A percentile compares a stretch with the other conserved stretches of the same genome.
These are phyloP conservation scores for Candida piceae DNA, from an alignment of 805 yeast genomes.

Conservation along the genomic window DNA sequence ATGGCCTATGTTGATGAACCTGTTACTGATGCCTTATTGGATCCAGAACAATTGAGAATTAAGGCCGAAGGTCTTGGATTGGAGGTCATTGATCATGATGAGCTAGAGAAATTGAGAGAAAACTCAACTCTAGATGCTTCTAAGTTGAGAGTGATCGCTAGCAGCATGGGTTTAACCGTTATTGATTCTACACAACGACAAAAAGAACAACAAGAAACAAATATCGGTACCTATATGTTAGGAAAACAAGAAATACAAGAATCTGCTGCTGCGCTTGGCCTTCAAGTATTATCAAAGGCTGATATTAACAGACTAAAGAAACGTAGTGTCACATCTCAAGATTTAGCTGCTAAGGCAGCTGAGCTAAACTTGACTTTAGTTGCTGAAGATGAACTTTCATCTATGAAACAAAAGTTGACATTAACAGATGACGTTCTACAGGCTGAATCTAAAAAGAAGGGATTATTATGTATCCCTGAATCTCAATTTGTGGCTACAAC, in stretches of 20 bases:
- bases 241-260: conserved; percentile 9
- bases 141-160: conserved; percentile 20
- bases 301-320: conserved; percentile 29
- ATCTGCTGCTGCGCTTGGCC: conserved; percentile 28
- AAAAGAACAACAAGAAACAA: too few relatives aligned
- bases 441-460: conserved; percentile 39
- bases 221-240: too few relatives aligned
- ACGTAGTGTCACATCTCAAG: conserved; percentile 27
- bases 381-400: conserved; percentile 21
- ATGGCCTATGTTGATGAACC: too few relatives aligned
- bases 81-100: conserved; percentile 12
- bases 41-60: conserved; percentile 8
- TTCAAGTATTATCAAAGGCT: conserved; percentile 28
- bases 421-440: conserved; percentile 25
- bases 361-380: conserved; percentile 37
- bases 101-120: conserved; percentile 10
- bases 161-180: conserved; percentile 12
- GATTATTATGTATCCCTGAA: conserved; percentile 52
- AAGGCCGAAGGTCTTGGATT: conserved; percentile 17
- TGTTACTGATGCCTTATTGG: too few relatives aligned
- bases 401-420: conserved; percentile 9
- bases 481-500: conserved; percentile 61
- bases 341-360: conserved; percentile 33
- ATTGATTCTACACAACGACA: conserved; percentile 6
- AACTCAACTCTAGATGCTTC: conserved; percentile 4